phyloP scores from a whole-genome alignment of 2,329 filamentous ascomycete species.

The Chaetomium globosum region DNA sequence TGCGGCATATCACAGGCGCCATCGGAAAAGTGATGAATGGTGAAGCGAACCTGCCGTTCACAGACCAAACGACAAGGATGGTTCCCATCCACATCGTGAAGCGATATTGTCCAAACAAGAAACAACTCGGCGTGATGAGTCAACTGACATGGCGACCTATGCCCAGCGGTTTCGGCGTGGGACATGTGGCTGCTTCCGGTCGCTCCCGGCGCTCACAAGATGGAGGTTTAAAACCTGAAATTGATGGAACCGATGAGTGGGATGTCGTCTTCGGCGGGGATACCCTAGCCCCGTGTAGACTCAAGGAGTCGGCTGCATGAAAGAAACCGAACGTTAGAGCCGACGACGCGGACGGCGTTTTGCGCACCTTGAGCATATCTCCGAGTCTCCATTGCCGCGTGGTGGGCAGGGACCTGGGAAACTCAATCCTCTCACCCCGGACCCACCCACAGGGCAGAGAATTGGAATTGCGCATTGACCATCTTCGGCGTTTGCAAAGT shows the following conservation, averaged over 20 bases:
- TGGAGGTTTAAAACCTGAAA: background rate
- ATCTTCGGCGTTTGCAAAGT: slow-evolving; percentile 19
- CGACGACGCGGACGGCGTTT: background rate
- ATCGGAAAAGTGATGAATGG: background rate
- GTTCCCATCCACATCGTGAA: background rate
- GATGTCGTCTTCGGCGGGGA: background rate
- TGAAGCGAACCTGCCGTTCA: background rate
- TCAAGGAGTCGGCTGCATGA: background rate
- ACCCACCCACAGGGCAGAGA: slow-evolving; percentile 9
- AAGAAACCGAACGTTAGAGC: background rate
- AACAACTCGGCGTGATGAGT: slow-evolving; percentile 22
- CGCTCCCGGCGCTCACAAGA: slow-evolving; percentile 3
- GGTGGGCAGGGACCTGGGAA: slow-evolving; percentile 6
- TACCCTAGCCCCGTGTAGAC: background rate
- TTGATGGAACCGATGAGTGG: background rate
- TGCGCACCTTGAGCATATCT: slow-evolving; percentile 7
- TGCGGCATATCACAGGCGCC: background rate
- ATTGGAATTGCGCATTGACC: background rate
- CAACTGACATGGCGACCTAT: slow-evolving; percentile 21
- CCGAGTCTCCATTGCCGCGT: slow-evolving; percentile 6
- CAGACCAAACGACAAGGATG: background rate
- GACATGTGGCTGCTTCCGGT: slow-evolving; percentile 13
- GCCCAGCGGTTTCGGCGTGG: background rate
- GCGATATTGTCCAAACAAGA: background rate
- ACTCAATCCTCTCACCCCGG: background rate